Base-by-base conservation (phyloP, 1,284 basidiomycete species). In the Tilletia indica region DNA sequence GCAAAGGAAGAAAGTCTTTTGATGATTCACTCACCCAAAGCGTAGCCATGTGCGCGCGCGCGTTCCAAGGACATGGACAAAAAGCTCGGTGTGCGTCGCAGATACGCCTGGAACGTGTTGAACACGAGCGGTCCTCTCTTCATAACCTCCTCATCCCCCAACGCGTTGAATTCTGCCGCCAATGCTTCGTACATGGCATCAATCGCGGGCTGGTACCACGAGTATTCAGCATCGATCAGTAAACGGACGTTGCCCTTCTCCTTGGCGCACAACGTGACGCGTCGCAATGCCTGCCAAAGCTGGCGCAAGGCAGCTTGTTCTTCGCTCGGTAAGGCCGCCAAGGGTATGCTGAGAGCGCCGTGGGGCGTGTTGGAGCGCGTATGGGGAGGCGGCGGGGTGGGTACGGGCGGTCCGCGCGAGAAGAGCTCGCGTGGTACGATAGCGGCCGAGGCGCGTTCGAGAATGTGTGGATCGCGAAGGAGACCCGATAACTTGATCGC, bases 11-110 rank as follows among this genome's bases (percentile, higher is more conserved):
- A 8, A 19, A 19, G 51, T 25, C n/a, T 14, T n/a, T 8, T 8
- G n/a, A 25, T 54, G 19, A 19, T 34, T 6, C 61, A 64, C 61
- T 64, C 61, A 64, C 61, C 61, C 1, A 98, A 88, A 0, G 91
- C 87, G 84, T 94, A 97, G 61, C 89, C 87, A 77, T 90, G 87
- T 64, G 84, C 85, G 74, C 89, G 87, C 8, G 95, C 91, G 70
- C 92, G 90, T n/a, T 86, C 85, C 63, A 95, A 85, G 45, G 90
- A 88, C 39, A 89, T 88, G 0, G 86, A 86, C 21, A 97, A 88
- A 74, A 93, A 90, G 34, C 86, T 84, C 0, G 90, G 90, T 0
- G 89, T 91, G 73, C 92, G 91, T 72, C 51, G 42, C 34, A 77
- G 74, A 70, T 80, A 82, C 12, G 80, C 77, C 71, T 82, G 77